Percentiles rank a stretch among this genome's conserved stretches.
Evolutionary conservation across 2,329 filamentous ascomycete species (phyloP).

Genomic region (Sporothrix pallida): DNA sequence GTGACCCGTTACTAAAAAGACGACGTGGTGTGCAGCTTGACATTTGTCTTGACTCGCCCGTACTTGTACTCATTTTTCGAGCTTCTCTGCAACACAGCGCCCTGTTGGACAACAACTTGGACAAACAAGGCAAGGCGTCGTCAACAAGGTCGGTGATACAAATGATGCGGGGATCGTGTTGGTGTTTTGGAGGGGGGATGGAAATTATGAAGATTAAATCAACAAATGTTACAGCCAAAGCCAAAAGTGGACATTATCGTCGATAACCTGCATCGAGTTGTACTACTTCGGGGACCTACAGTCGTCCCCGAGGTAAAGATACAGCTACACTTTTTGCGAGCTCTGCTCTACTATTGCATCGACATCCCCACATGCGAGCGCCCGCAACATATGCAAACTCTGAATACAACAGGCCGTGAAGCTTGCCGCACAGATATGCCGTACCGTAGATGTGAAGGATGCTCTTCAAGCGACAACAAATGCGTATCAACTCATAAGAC

Average conservation of each 20-base stretch:
- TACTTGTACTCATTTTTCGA: background rate
- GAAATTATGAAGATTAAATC: background rate
- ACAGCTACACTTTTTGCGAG: background rate
- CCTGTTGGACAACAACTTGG: background rate
- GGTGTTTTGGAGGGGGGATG: background rate
- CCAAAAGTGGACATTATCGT: too few relatives aligned
- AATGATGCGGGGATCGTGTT: background rate
- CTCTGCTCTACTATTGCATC: background rate
- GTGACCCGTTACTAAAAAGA: background rate
- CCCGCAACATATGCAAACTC: background rate
- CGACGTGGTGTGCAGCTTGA: background rate
- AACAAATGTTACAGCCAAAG: background rate
- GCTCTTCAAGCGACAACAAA: too few relatives aligned
- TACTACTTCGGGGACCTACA: background rate
- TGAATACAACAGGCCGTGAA: background rate
- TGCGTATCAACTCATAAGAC: background rate
- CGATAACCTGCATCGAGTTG: too few relatives aligned
- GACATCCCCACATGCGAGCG: background rate
- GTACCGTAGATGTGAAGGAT: too few relatives aligned
- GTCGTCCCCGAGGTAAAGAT: background rate
- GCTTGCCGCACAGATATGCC: background rate
- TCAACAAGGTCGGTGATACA: background rate
- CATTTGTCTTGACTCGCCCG: conserved; percentile 1
- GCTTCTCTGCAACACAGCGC: background rate
- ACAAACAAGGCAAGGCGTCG: conserved; percentile 1